phyloP scores from a whole-genome alignment of 2,329 filamentous ascomycete genomes.

The Parastagonospora nodorum region DNA sequence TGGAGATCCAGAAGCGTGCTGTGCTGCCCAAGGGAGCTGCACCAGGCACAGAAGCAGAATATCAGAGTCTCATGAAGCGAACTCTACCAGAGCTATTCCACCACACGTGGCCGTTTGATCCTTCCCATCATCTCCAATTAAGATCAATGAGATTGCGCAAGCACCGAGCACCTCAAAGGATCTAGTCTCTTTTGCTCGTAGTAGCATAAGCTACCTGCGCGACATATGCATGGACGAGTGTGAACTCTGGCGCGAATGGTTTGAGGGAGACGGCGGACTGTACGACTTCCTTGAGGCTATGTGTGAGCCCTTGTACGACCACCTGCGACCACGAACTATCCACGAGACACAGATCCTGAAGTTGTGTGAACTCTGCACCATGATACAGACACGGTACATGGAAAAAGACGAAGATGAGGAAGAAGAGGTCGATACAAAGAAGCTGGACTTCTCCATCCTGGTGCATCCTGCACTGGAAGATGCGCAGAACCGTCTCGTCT shows the following conservation, averaged over 20 bases:
- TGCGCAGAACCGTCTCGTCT: slow-evolving; percentile 69
- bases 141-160: slow-evolving; percentile 61
- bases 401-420: slow-evolving; percentile 58
- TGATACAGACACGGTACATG: slow-evolving; percentile 70
- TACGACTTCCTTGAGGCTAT: slow-evolving; percentile 71
- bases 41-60: slow-evolving; percentile 64
- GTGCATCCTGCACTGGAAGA: slow-evolving; percentile 71
- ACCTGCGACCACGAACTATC: slow-evolving; percentile 67
- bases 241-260: slow-evolving; percentile 70
- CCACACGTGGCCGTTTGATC: slow-evolving; percentile 63
- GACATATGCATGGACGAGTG: slow-evolving; percentile 71
- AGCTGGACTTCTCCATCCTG: slow-evolving; percentile 65
- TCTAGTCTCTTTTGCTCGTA: slow-evolving; percentile 67
- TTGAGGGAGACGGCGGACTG: slow-evolving; percentile 64
- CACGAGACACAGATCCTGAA: slow-evolving; percentile 70
- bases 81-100: slow-evolving; percentile 66
- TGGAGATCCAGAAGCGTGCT: slow-evolving; percentile 70
- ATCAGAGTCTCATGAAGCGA: slow-evolving; percentile 69
- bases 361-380: slow-evolving; percentile 68
- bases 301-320: slow-evolving; percentile 70
- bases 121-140: slow-evolving; percentile 66
- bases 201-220: slow-evolving; percentile 68
- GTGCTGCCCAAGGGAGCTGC: slow-evolving; percentile 64
- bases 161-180: slow-evolving; percentile 66
- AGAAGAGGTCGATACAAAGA: slow-evolving; percentile 56